Conservation (phyloP, 495 filamentous ascomycete species). For the Neurospora hispaniola region DNA sequence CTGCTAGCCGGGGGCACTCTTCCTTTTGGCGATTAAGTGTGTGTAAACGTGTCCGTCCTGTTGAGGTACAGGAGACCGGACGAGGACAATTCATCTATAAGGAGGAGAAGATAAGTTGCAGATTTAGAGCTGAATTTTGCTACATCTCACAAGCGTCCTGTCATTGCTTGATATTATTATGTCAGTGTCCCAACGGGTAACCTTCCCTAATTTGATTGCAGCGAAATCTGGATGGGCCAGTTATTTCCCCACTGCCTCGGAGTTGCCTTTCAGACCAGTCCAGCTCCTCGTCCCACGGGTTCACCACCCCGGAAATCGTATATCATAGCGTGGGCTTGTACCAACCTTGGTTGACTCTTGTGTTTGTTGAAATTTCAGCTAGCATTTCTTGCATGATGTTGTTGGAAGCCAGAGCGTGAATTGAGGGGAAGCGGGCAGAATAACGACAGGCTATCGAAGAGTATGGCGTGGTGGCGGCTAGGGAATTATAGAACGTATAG, state of each 20-base stretch:
- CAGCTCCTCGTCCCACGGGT: background rate
- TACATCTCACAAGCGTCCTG: background rate
- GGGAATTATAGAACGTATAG: background rate
- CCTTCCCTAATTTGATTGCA: background rate
- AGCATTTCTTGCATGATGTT: background rate
- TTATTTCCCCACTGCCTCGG: background rate
- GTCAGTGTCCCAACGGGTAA: background rate
- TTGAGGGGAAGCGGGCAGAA: background rate
- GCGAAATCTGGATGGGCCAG: background rate
- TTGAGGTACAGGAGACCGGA: background rate
- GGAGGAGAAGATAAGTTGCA: background rate
- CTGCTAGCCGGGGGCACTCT: background rate
- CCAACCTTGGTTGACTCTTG: background rate
- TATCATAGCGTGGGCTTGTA: background rate
- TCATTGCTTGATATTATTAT: background rate
- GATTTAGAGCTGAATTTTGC: background rate
- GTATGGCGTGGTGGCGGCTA: background rate
- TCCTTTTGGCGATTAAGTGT: background rate
- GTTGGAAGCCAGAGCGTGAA: background rate
- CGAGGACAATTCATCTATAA: background rate
- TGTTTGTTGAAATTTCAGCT: background rate
- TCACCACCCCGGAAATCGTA: background rate
- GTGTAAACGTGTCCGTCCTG: background rate
- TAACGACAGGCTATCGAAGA: background rate
- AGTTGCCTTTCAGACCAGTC: background rate